Percentiles rank a stretch among this genome's conserved stretches.
Evolutionary conservation across 495 filamentous ascomycete species (phyloP).

Genomic region (Penicillium malachiteum): DNA sequence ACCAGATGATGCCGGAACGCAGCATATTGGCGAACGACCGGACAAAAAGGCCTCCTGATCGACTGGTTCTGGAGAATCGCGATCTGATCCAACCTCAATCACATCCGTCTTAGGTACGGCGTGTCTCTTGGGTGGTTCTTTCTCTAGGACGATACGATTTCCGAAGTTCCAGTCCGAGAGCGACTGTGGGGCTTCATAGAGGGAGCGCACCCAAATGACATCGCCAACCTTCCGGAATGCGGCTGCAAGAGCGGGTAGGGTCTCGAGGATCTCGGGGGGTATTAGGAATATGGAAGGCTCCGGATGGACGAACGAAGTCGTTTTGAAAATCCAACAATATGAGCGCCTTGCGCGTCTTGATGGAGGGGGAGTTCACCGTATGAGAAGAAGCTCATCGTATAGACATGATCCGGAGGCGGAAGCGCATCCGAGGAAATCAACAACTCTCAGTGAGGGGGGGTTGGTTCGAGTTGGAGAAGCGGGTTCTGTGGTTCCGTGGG

Average conservation of each 20-base stretch:
- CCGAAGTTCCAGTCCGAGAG: constrained; percentile 46
- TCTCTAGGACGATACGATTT: constrained; percentile 38
- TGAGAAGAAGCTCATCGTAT: constrained; percentile 39
- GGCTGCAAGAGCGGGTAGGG: constrained; percentile 62
- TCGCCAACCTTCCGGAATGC: constrained; percentile 76
- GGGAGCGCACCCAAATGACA: constrained; percentile 84
- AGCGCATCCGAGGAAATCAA: background rate
- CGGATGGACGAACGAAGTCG: constrained; percentile 74
- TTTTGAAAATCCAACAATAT: constrained; percentile 88
- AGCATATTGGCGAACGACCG: constrained; percentile 52
- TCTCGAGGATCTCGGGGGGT: constrained; percentile 66
- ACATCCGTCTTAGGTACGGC: constrained; percentile 13
- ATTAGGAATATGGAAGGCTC: constrained; percentile 64
- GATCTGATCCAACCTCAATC: constrained; percentile 23
- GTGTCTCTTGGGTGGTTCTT: constrained; percentile 15
- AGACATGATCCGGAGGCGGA: constrained; percentile 20
- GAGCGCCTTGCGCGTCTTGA: constrained; percentile 77
- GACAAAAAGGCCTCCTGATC: constrained; percentile 67
- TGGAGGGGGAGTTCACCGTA: constrained; percentile 44
- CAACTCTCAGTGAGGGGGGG: too few species aligned
- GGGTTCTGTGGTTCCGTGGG: background rate
- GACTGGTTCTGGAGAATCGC: constrained; percentile 29
- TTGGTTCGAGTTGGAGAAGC: background rate
- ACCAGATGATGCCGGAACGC: constrained; percentile 59
- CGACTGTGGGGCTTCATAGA: constrained; percentile 62